These are phyloP conservation scores for Coniophora puteana DNA, from an alignment of 1,284 basidiomycete species.

Conservation along the genomic window DNA sequence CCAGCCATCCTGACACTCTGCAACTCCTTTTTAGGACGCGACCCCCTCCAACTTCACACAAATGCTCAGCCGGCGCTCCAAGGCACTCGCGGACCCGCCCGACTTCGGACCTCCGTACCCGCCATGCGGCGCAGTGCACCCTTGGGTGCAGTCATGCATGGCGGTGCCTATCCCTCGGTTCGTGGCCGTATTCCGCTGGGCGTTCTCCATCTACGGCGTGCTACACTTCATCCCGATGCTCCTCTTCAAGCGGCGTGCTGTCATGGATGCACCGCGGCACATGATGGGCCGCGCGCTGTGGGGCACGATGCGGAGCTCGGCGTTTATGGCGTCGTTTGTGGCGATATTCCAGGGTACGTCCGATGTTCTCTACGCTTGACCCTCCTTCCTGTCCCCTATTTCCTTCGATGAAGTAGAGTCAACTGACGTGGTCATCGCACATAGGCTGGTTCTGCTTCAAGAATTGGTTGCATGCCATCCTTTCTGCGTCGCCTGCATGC, in stretches of 20 bases:
- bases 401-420: no score
- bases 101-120: constrained; percentile 54
- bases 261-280: constrained; percentile 56
- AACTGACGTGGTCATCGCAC: no score
- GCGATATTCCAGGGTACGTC: constrained; percentile 78
- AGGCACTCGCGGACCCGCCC: constrained; percentile 29
- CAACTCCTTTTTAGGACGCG: constrained; percentile 34
- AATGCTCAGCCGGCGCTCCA: constrained; percentile 31
- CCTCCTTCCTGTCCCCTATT: no score
- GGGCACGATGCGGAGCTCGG: constrained; percentile 82
- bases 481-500: constrained; percentile 37
- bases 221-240: constrained; percentile 87
- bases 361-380: neutral
- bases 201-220: constrained; percentile 83
- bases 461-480: constrained; percentile 50
- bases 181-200: constrained; percentile 82
- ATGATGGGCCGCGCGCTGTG: constrained; percentile 64
- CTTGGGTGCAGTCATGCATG: constrained; percentile 70
- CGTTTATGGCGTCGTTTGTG: constrained; percentile 87
- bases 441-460: constrained; percentile 76
- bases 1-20: constrained; percentile 12
- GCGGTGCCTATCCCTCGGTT: constrained; percentile 72
- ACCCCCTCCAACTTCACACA: constrained; percentile 36
- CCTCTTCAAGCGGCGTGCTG: constrained; percentile 66
- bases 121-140: constrained; percentile 76